Conservation (phyloP, 2,329 filamentous ascomycete species). For the Penicillium sp. region DNA sequence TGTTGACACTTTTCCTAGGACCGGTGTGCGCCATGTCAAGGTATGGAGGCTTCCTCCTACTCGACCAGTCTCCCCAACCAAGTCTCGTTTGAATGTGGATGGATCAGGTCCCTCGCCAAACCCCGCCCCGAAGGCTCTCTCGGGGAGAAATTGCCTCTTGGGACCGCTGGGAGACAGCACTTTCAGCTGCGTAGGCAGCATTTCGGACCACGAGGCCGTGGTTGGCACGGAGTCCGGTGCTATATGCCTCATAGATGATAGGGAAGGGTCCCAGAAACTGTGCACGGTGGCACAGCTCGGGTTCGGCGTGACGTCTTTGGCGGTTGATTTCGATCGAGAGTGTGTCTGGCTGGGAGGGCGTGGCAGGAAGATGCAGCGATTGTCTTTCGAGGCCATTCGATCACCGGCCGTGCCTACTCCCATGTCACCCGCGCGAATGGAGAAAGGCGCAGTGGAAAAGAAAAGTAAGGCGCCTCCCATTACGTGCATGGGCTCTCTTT, state of each 20-base stretch:
- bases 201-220: conserved; percentile 72
- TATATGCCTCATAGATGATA: conserved; percentile 83
- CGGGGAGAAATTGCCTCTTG: conserved; percentile 83
- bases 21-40: conserved; percentile 89
- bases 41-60: conserved; percentile 81
- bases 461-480: conserved; percentile 44
- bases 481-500: conserved; percentile 67
- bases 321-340: conserved; percentile 55
- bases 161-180: conserved; percentile 77
- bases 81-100: conserved; percentile 55
- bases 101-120: conserved; percentile 32
- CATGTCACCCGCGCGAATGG: conserved; percentile 24
- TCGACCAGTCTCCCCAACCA: conserved; percentile 60
- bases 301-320: conserved; percentile 67
- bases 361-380: conserved; percentile 55
- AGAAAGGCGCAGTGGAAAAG: conserved; percentile 20
- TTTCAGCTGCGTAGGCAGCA: conserved; percentile 72
- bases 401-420: conserved; percentile 24
- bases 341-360: conserved; percentile 68
- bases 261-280: conserved; percentile 68
- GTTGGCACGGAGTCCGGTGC: conserved; percentile 85
- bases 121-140: conserved; percentile 65
- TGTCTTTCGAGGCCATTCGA: conserved; percentile 43
- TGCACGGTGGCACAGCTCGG: conserved; percentile 63
- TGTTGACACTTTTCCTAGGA: conserved; percentile 22